Evolutionary conservation across 176 grass and related monocot species (phyloP), one percentile per base, ranked within the genome.

Genomic region (Hsuehochloa calcarea): DNA sequence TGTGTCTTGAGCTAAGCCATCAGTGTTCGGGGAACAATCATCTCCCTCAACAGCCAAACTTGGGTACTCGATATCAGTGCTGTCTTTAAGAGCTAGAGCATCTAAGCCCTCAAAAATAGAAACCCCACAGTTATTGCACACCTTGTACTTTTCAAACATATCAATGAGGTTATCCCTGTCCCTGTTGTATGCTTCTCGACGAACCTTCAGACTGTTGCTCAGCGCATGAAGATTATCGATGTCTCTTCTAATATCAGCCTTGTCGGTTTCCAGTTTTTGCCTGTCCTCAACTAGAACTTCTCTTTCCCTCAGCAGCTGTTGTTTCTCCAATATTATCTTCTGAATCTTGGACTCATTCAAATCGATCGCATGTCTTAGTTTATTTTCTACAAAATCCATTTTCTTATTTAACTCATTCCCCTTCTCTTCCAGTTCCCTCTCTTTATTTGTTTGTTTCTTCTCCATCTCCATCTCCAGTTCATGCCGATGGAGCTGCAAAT

Each of bases 401-500:
- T 89, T 94, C 74, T 64, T 92, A 72, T 89, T 89, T 75, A 99
- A 89, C 77, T 92, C 88, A 49, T 80, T 88, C 52, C 87, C 90
- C 52, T 88, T 88, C 55, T 84, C 78, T 65, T 92, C 91, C 74
- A 99, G 67, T 65, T 99, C 89, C 75, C 58, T 92, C 77, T 99
- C 91, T 83, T 87, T 94, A 70, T 45, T 89, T 67, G 90, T 85
- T 75, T 70, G 81, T 71, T 77, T 95, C 61, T 87, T 93, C 77
- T 86, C 80, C 75, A 96, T 85, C 54, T 98, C 88, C 93, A 99
- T 99, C 78, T 95, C 90, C 56, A 96, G 73, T 15, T 96, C 93
- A 79, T 94, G 91, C 37, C 25, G 65, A 65, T 40, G 74, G 46
- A 96, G 87, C 78, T 96, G 89, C 68, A 96, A 81, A 16, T 90